Evolutionary conservation across 805 yeast genomes (phyloP), one percentile per base, ranked within the genome.

Genomic region (Hagleromyces aurorensis): DNA sequence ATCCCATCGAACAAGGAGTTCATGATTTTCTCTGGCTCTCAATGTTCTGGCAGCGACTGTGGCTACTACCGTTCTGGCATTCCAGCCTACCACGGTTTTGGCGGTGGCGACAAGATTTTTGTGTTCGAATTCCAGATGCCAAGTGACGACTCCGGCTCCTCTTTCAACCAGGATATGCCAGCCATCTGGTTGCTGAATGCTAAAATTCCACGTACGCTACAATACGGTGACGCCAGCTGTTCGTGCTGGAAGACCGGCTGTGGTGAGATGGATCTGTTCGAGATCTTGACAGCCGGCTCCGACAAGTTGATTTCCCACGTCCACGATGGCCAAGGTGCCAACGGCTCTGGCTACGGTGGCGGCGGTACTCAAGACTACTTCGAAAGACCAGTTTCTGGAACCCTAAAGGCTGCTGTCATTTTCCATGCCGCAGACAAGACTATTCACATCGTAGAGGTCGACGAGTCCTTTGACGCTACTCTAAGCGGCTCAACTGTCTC

Each of bases 171-270:
- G 52, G 96, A 91, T 61, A 89, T 91, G 97, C 98, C 98, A 44
- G 97, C 98, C 40, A 72, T 87, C 48, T 87, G 97, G 97, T 67
- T 87, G 60, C 74, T 87, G 58, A 87, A 87, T 60, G 95, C 95
- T 40, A 82, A 83, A 69, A 78, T 87, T 54, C 96, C 98, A 64
- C 84, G 98, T 71, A 87, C 96, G 45, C 64, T 78, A 52, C 97
- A 91, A 66, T 91, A 91, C 64, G 96, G 96, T 59, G 65, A 66
- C 37, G 57, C 77, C 15, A 56, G 71, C 13, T 91, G 97, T 69
- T 85, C 96, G 20, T 91, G 98, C 72, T 91, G 98, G 98, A 50
- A 72, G 31, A 70, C 94, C 32, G 97, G 97, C 39, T 91, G 98
- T 66, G 98, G 98, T 67, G 98, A 91, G 69, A 69, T 91, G 50